Conservation (phyloP, 495 filamentous ascomycete species). For the Niebla homalea region DNA sequence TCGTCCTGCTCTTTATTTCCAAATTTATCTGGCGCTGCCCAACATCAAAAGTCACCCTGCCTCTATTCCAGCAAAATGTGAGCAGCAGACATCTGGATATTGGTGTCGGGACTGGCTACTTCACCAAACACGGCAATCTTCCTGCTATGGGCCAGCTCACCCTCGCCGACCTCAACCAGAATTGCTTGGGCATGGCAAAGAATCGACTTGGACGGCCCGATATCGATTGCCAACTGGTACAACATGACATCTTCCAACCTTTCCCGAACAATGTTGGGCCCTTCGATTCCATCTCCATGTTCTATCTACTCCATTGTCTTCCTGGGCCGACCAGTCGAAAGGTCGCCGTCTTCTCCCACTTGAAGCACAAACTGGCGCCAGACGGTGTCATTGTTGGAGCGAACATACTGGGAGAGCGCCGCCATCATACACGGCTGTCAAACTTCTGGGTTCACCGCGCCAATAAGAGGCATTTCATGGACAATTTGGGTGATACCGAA, state of each 20-base stretch:
- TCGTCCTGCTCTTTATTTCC: constrained; percentile 22
- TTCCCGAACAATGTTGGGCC: constrained; percentile 3
- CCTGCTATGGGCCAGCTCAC: constrained; percentile 11
- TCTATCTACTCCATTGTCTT: constrained; percentile 30
- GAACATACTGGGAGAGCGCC: too few species aligned
- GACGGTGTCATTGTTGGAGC: too few species aligned
- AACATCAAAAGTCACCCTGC: constrained; percentile 19
- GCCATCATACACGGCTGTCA: too few species aligned
- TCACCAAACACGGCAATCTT: constrained; percentile 10
- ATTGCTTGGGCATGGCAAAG: constrained; percentile 13
- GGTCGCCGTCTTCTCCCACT: too few species aligned
- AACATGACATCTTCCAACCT: constrained; percentile 9
- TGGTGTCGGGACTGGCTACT: constrained; percentile 28
- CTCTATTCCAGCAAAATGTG: constrained; percentile 24
- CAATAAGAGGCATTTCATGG: too few species aligned
- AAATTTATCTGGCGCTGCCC: constrained; percentile 23
- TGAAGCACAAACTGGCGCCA: too few species aligned
- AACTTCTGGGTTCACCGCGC: too few species aligned
- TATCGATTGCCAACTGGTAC: constrained; percentile 12
- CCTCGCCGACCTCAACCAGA: constrained; percentile 21
- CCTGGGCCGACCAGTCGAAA: too few species aligned
- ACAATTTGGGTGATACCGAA: too few species aligned
- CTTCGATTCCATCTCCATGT: constrained; percentile 26
- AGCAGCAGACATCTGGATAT: constrained; percentile 25
- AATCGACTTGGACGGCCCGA: constrained; percentile 9